Evolutionary conservation across 805 yeast species (phyloP), one percentile per base, ranked within the genome.

Genomic region (Starmerella davenportii): DNA sequence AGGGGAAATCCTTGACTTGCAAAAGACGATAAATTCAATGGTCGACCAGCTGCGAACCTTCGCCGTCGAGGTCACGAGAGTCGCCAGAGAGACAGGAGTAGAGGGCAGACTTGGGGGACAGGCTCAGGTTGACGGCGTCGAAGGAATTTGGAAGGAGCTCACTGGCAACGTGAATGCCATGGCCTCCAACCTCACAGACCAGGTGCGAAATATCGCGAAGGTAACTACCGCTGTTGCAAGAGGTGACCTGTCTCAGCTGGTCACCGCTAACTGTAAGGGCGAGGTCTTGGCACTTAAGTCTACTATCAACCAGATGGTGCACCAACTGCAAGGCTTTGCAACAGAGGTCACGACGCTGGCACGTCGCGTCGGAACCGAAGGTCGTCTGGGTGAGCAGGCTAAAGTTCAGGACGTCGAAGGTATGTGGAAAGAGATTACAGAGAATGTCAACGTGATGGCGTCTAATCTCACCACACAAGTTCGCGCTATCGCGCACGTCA

Each of bases 51-150:
- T 79, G 48, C 64, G 85, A 49, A 74, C 77, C 19, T 79, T 79
- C 59, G 87, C 90, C 1, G 76, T 78, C 48, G 93, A 81, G 57
- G 92, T 80, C 28, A 74, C 87, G 2, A 71, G 84, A 43, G 92
- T 80, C 11, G 87, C 93, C 2, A 66, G 90, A 42, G 93, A 81
- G 56, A 84, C 84, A 18, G 93, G 93, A 55, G 92, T 80, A 15
- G 79, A 79, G 48, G 93, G 93, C 45, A 69, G 81, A 36, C 64
- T 80, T 38, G 93, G 93, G 38, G 93, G 93, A 7, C 93, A 80
- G 56, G 92, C 93, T 1, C 68, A 73, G 43, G 76, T 77, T 40
- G 74, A 71, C 41, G 76, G 74, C 42, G 85, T 79, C 21, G 79
- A 76, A 47, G 93, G 93, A 39, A 79, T 79, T 41, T 80, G 93